Evolutionary conservation across 306 rosid genomes (phyloP).

Genomic region (Vigna radiata): DNA sequence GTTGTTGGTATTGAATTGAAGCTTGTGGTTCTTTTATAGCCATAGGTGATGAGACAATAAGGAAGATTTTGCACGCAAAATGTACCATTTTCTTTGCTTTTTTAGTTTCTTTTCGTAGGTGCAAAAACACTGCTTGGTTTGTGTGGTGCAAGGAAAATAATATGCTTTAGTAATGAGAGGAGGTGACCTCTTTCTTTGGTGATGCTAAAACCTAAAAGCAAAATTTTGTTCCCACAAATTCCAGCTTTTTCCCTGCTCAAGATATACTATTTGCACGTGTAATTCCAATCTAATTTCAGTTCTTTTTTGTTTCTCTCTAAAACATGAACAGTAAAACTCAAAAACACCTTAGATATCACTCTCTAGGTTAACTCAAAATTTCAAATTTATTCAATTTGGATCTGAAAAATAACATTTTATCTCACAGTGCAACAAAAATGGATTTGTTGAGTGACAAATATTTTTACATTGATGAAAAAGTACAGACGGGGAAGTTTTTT

Average conservation of each 20-base stretch:
- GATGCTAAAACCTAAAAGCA: constrained; percentile 41
- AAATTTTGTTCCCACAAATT: constrained; percentile 25
- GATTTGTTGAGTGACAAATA: too few species aligned
- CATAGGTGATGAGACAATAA: constrained; percentile 3
- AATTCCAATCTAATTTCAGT: too few species aligned
- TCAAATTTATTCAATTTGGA: too few species aligned
- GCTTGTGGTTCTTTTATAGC: constrained; percentile 41
- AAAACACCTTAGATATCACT: too few species aligned
- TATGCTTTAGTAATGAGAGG: constrained; percentile 42
- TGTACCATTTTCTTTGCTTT: constrained; percentile 9
- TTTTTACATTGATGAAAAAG: too few species aligned
- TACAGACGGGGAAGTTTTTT: too few species aligned
- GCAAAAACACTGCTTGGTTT: constrained; percentile 35
- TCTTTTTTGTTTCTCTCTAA: too few species aligned
- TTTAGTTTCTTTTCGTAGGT: constrained; percentile 50
- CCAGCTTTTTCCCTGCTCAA: neutral
- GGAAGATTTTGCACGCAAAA: constrained; percentile 25
- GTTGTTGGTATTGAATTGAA: constrained; percentile 18
- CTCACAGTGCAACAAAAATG: too few species aligned
- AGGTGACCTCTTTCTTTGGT: constrained; percentile 43
- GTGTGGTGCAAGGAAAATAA: constrained; percentile 43
- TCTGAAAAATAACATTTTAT: too few species aligned
- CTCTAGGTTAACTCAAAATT: too few species aligned
- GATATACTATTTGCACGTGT: neutral
- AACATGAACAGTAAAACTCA: too few species aligned